These are phyloP conservation scores for Monosporascus sp. DNA, from an alignment of 2,329 filamentous ascomycete genomes.

Conservation along the genomic window DNA sequence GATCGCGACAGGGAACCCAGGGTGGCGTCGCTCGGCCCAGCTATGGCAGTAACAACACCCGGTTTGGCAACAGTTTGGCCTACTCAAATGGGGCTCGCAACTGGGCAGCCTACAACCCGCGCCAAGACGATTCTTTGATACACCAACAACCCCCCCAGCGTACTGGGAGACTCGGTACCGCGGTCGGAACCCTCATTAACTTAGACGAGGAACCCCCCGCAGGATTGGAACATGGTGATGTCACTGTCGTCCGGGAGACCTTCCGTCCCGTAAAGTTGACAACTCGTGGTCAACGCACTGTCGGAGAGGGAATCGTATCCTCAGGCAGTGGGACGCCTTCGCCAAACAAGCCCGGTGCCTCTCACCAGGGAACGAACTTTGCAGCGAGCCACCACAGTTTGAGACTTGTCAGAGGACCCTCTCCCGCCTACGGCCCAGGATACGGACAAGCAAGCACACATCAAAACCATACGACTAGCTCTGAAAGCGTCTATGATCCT, in stretches of 20 bases:
- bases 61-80: neutral
- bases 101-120: neutral
- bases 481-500: no score
- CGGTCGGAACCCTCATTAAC: neutral
- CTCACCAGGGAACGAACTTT: neutral
- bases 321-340: constrained; percentile 5
- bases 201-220: neutral
- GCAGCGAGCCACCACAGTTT: no score
- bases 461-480: no score
- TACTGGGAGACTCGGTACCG: no score
- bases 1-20: no score
- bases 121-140: neutral
- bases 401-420: no score
- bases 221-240: neutral
- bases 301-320: constrained; percentile 10
- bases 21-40: no score
- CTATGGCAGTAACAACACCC: no score
- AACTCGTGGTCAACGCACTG: constrained; percentile 11
- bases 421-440: no score
- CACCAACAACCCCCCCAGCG: neutral
- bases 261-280: constrained; percentile 18
- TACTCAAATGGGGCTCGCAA: neutral
- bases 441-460: no score
- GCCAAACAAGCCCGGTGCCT: constrained; percentile 1
- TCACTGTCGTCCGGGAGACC: constrained; percentile 11